Evolutionary conservation across 306 rosid species (phyloP).

Genomic region (Hylodesmum podocarpum): DNA sequence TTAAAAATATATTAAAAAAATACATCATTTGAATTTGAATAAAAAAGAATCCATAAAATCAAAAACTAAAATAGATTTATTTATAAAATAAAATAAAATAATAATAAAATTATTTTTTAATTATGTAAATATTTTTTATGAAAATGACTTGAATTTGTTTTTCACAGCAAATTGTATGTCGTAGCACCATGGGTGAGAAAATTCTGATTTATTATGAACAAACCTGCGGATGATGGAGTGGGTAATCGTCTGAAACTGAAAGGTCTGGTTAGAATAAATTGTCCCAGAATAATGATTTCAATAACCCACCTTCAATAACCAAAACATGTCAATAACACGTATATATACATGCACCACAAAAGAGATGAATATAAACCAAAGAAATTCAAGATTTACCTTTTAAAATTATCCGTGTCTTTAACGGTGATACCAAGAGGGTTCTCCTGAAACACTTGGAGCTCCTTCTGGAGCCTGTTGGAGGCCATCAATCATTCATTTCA

Average conservation of each 20-base stretch:
- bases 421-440: slow-evolving; percentile 80
- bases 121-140: too few species aligned
- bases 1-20: too few species aligned
- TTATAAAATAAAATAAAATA: too few species aligned
- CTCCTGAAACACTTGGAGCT: slow-evolving; percentile 78
- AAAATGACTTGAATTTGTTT: too few species aligned
- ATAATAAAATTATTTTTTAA: too few species aligned
- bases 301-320: slow-evolving; percentile 74
- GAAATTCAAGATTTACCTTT: slow-evolving; percentile 39
- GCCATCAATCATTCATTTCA: slow-evolving; percentile 40
- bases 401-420: slow-evolving; percentile 73
- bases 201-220: not conserved
- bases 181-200: too few species aligned
- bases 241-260: slow-evolving; percentile 85
- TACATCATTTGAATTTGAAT: too few species aligned
- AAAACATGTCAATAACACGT: not conserved
- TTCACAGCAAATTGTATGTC: too few species aligned
- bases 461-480: slow-evolving; percentile 85
- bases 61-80: too few species aligned
- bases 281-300: slow-evolving; percentile 84
- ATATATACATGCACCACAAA: not conserved
- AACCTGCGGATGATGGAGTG: slow-evolving; percentile 90
- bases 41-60: too few species aligned
- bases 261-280: slow-evolving; percentile 66
- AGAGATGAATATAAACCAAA: too few species aligned